A percentile compares a stretch with the other conserved stretches of the same genome.
Evolutionary conservation across 495 filamentous ascomycete genomes (phyloP).

Genomic region (Polyplosphaeria fusca): DNA sequence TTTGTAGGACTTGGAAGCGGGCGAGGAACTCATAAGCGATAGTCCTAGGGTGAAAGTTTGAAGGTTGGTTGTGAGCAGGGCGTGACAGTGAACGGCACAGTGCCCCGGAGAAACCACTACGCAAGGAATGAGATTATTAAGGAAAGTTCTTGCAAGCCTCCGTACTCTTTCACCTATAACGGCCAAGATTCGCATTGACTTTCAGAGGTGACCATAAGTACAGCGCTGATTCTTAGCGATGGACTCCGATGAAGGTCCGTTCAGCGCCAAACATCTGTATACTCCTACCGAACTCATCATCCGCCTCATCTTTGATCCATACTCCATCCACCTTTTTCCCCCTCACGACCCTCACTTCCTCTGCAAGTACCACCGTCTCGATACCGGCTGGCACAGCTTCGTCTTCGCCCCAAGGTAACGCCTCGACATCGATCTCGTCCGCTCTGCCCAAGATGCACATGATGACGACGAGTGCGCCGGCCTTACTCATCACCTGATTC

Average conservation of each 20-base stretch:
- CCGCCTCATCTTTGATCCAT: constrained; percentile 40
- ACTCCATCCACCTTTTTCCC: constrained; percentile 46
- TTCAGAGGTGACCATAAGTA: too few relatives aligned
- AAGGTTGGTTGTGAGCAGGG: too few relatives aligned
- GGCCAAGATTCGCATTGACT: too few relatives aligned
- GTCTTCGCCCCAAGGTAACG: constrained; percentile 76
- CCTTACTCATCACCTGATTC: constrained; percentile 92
- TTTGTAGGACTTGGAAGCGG: too few relatives aligned
- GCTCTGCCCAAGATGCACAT: constrained; percentile 64
- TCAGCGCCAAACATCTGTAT: constrained; percentile 25
- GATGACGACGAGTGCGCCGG: constrained; percentile 76
- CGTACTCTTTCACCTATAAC: too few relatives aligned
- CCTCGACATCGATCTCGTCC: constrained; percentile 67
- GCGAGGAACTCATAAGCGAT: too few relatives aligned
- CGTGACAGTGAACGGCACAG: too few relatives aligned
- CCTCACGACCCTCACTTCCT: constrained; percentile 55
- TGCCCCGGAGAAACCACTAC: too few relatives aligned
- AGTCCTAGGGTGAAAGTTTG: too few relatives aligned
- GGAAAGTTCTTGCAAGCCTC: too few relatives aligned
- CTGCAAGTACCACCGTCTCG: constrained; percentile 78
- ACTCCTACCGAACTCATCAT: constrained; percentile 25
- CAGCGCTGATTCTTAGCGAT: too few relatives aligned
- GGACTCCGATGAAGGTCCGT: constrained; percentile 20
- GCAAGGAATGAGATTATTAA: too few relatives aligned
- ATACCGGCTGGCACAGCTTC: constrained; percentile 63